phyloP scores from a whole-genome alignment of 2,329 filamentous ascomycete species.

The Fusarium xylarioides region DNA sequence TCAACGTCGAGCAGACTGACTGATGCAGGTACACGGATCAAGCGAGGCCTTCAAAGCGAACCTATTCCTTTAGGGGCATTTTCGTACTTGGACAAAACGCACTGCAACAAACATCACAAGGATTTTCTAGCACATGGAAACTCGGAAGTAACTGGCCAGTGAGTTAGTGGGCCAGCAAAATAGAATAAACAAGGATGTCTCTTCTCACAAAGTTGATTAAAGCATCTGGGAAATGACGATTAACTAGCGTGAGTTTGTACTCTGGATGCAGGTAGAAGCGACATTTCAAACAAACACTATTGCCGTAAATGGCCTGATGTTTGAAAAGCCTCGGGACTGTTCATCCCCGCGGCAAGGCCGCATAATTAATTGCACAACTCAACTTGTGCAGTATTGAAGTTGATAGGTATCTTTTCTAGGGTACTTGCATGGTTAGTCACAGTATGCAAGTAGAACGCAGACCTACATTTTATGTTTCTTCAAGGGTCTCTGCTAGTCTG shows the following conservation, averaged over 20 bases:
- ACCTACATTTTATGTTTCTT: constrained; percentile 1
- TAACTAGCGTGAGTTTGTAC: constrained; percentile 24
- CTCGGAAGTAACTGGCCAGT: constrained; percentile 15
- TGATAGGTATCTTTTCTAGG: neutral
- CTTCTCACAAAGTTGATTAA: constrained; percentile 15
- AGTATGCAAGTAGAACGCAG: constrained; percentile 10
- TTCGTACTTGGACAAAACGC: constrained; percentile 29
- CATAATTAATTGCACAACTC: constrained; percentile 27
- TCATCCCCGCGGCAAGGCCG: constrained; percentile 11
- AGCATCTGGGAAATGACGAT: constrained; percentile 41
- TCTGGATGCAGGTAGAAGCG: constrained; percentile 28
- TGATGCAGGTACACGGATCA: constrained; percentile 20
- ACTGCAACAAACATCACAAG: constrained; percentile 21
- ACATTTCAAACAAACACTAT: constrained; percentile 31
- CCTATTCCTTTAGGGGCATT: constrained; percentile 28
- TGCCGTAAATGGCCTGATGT: constrained; percentile 36
- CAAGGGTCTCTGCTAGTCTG: constrained; percentile 21
- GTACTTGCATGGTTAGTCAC: neutral
- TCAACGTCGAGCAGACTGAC: constrained; percentile 17
- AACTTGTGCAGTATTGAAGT: constrained; percentile 9
- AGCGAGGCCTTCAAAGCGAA: constrained; percentile 3
- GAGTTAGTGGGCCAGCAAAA: constrained; percentile 24
- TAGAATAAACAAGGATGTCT: constrained; percentile 38
- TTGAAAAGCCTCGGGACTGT: constrained; percentile 13
- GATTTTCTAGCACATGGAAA: constrained; percentile 29